phyloP scores from a whole-genome alignment of 352 stramenopile genomes.

The Globisporangium abappressorium region DNA sequence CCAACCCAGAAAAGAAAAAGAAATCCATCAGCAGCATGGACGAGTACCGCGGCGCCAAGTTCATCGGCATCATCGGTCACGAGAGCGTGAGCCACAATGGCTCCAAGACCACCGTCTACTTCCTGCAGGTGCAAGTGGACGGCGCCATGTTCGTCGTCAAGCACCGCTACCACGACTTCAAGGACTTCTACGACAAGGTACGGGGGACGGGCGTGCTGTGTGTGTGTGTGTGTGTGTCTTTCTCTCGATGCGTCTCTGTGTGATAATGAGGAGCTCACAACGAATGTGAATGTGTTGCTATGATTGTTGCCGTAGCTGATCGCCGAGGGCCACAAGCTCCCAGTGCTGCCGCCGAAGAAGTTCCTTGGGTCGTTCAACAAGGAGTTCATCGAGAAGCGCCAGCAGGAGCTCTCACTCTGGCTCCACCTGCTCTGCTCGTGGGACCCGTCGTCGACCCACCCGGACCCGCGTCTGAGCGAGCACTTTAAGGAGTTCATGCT shows the following conservation, averaged over 20 bases:
- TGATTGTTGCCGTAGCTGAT: slow-evolving; percentile 42
- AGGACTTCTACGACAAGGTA: slow-evolving; percentile 86
- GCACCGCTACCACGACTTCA: slow-evolving; percentile 87
- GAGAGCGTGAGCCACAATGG: slow-evolving; percentile 86
- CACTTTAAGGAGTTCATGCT: slow-evolving; percentile 82
- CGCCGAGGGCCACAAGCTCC: slow-evolving; percentile 70
- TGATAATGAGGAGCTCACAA: not conserved
- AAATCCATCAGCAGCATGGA: slow-evolving; percentile 29
- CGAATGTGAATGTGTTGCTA: not conserved
- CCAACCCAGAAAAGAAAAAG: not conserved
- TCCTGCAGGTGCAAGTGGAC: slow-evolving; percentile 76
- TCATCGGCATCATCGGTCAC: slow-evolving; percentile 85
- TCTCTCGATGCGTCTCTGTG: not conserved
- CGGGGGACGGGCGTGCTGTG: not conserved
- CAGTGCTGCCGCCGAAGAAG: slow-evolving; percentile 84
- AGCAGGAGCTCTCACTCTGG: slow-evolving; percentile 86
- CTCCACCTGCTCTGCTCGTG: slow-evolving; percentile 78
- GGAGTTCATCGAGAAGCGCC: slow-evolving; percentile 88
- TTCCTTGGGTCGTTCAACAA: slow-evolving; percentile 89
- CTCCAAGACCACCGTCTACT: slow-evolving; percentile 86
- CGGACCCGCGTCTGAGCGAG: slow-evolving; percentile 71
- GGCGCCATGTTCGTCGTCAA: slow-evolving; percentile 77
- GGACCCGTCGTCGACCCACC: slow-evolving; percentile 51
- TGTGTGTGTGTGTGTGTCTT: not conserved
- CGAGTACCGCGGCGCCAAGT: slow-evolving; percentile 60